Base-by-base conservation (phyloP, 208 protist genomes). In the Polymyxa betae region DNA sequence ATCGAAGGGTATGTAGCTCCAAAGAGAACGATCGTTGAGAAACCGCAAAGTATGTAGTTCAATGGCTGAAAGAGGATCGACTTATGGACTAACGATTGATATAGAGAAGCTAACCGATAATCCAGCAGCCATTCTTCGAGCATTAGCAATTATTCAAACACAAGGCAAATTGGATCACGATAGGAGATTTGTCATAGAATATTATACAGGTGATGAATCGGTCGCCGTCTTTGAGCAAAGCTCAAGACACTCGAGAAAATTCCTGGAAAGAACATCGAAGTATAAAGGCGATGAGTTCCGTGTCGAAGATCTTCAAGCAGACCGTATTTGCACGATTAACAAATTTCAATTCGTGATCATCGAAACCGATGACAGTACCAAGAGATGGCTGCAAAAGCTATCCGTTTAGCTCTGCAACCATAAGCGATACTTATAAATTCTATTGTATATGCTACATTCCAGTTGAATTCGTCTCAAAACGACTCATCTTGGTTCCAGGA, bases 231-330 rank as follows among this genome's bases (percentile, higher is more conserved):
- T 40, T n/a, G 72, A 82, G 40, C 5, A 82, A 35, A 43, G 12
- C 16, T 20, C 10, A 5, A 82, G 16, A 12, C 12, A 5, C 12
- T 5, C 35, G 35, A 60, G 24, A 24, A 82, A 82, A n/a, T 82
- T 82, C n/a, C 72, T 82, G 35, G 72, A 82, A 35, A 35, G 72
- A 35, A 82, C n/a, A 5, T 5, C 35, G 5, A n/a, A 82, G 12
- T n/a, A 82, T 82, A 82, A 82, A 35, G 72, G 72, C 40, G 72
- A 35, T 43, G 72, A 35, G n/a, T 82, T 82, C 72, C 72, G 72
- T n/a, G 16, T 82, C 16, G 72, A 82, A 35, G 72, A 82, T 43
- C n/a, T 82, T 20, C n/a, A n/a, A 43, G 72, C n/a, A 5, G 72
- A n/a, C n/a, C 5, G 72, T 40, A 43, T 35, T n/a, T 82, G 72